Percentiles rank a stretch among this genome's conserved stretches.
These are phyloP conservation scores for Aspergillus versicolor DNA, from an alignment of 2,329 filamentous ascomycete genomes.

Conservation along the genomic window DNA sequence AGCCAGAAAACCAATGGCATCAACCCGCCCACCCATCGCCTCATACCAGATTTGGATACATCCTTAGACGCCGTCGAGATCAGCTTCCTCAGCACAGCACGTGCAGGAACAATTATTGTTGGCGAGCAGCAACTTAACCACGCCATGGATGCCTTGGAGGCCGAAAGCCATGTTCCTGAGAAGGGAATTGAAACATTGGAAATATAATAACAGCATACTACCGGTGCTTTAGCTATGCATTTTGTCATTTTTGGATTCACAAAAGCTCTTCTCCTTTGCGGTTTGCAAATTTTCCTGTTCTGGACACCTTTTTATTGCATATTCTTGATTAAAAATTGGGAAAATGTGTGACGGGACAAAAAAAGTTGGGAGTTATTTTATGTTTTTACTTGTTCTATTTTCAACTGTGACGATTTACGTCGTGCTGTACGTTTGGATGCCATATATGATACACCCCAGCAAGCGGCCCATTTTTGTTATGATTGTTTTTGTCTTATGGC, in stretches of 20 bases:
- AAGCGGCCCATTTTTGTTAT: background rate
- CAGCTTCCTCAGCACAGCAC: constrained; percentile 85
- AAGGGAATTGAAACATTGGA: constrained; percentile 14
- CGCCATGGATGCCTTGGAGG: constrained; percentile 68
- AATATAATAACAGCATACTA: constrained; percentile 28
- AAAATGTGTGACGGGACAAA: background rate
- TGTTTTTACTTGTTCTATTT: background rate
- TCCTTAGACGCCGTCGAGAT: constrained; percentile 63
- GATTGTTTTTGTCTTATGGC: background rate
- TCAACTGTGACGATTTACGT: background rate
- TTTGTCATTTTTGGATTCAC: background rate
- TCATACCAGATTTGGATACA: constrained; percentile 32
- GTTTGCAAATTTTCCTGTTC: background rate
- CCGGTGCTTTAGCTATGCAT: background rate
- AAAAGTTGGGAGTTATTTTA: background rate
- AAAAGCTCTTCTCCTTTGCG: constrained; percentile 3
- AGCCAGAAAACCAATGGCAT: constrained; percentile 6
- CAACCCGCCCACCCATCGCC: constrained; percentile 26
- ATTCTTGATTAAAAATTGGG: background rate
- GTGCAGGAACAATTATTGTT: constrained; percentile 86
- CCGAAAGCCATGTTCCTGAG: constrained; percentile 30
- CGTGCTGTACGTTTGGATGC: background rate
- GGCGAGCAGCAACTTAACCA: constrained; percentile 70
- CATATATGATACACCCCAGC: background rate
- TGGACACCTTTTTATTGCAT: background rate